These are phyloP conservation scores for Herpotrichia juniperi DNA, from an alignment of 2,329 filamentous ascomycete genomes.

Conservation along the genomic window DNA sequence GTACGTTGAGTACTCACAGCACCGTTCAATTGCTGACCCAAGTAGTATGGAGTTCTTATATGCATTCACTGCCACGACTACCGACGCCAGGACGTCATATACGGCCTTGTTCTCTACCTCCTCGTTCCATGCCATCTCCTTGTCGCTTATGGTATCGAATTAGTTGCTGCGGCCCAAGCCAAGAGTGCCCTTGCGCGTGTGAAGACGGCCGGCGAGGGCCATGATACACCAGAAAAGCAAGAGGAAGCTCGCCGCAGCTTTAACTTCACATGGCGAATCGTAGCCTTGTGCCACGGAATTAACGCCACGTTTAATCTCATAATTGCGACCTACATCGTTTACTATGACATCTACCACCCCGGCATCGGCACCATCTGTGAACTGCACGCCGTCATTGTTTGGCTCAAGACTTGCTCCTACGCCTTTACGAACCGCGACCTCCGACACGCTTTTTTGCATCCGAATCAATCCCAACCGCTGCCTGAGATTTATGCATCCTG, in stretches of 20 bases:
- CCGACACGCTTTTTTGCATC: constrained; percentile 86
- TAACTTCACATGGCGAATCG: constrained; percentile 76
- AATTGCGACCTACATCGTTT: constrained; percentile 84
- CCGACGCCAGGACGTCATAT: constrained; percentile 74
- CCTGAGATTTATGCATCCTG: constrained; percentile 83
- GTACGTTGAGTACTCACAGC: constrained; percentile 58
- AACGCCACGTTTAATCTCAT: constrained; percentile 84
- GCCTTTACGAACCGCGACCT: constrained; percentile 96
- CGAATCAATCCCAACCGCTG: constrained; percentile 71
- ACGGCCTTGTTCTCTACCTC: constrained; percentile 80
- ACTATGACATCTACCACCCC: constrained; percentile 89
- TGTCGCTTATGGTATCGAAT: constrained; percentile 87
- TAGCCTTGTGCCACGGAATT: constrained; percentile 79
- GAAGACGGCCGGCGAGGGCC: constrained; percentile 51
- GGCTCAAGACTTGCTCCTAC: constrained; percentile 95
- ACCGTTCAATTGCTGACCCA: constrained; percentile 19
- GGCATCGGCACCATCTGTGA: constrained; percentile 91
- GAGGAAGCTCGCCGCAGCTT: constrained; percentile 69
- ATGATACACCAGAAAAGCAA: constrained; percentile 59
- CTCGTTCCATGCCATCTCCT: constrained; percentile 91
- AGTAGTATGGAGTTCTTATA: constrained; percentile 89
- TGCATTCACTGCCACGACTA: constrained; percentile 91
- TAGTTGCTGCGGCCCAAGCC: constrained; percentile 80
- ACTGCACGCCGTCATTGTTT: constrained; percentile 91
- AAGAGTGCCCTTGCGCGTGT: constrained; percentile 67